A percentile compares a stretch with the other conserved stretches of the same genome.
phyloP scores from a whole-genome alignment of 75 land plant species.

The Cryptomeria japonica region DNA sequence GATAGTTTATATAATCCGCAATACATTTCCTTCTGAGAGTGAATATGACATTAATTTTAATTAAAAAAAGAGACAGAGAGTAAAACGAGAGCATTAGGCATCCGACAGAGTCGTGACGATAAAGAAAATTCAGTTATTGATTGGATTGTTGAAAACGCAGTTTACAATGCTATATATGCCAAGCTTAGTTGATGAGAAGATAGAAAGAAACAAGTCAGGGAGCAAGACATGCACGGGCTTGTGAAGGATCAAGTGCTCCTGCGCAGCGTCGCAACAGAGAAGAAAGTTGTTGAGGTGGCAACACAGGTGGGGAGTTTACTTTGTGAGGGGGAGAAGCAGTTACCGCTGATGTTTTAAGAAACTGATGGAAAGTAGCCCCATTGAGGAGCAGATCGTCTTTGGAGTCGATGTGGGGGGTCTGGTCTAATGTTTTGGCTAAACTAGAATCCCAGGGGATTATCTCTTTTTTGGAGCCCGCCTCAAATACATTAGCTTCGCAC shows the following conservation, averaged over 20 bases:
- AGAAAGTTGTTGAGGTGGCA: not conserved
- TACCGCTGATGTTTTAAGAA: not conserved
- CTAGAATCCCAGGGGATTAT: slow-evolving; percentile 41
- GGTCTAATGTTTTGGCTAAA: slow-evolving; percentile 10
- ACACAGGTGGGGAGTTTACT: not conserved
- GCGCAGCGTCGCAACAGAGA: not conserved
- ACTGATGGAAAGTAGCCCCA: slow-evolving; percentile 45
- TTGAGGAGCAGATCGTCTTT: slow-evolving; percentile 29
- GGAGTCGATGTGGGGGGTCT: slow-evolving; percentile 25
- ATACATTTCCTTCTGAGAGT: too few species aligned
- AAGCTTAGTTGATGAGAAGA: too few species aligned
- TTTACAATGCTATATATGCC: too few species aligned
- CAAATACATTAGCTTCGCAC: slow-evolving; percentile 42
- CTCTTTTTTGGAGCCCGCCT: slow-evolving; percentile 25
- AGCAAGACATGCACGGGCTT: not conserved
- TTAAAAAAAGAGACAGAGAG: too few species aligned
- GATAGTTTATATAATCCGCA: too few species aligned
- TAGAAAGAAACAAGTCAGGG: too few species aligned
- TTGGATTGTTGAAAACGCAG: not conserved
- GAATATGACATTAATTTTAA: too few species aligned
- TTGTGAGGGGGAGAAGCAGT: not conserved
- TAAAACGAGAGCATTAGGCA: too few species aligned
- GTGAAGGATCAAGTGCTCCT: not conserved
- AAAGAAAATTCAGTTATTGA: not conserved
- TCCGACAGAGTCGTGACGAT: not conserved